Conservation (phyloP, 306 rosid species). For the Gillenia trifoliata region DNA sequence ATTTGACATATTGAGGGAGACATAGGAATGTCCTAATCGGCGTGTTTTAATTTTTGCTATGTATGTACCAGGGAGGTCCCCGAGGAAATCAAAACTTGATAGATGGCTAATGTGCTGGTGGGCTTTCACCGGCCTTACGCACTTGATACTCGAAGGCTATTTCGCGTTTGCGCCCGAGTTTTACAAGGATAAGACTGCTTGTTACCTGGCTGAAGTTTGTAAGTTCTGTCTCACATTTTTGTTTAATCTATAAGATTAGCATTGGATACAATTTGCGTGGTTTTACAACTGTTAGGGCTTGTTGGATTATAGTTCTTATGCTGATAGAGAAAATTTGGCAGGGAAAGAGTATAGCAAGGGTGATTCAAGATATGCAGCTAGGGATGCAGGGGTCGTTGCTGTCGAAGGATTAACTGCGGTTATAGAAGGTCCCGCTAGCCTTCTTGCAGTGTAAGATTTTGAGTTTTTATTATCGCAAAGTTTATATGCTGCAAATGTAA, state of each 20-base stretch:
- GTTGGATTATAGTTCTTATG: constrained; percentile 3
- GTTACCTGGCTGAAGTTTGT: constrained; percentile 87
- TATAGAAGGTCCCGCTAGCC: constrained; percentile 82
- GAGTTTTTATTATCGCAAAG: neutral
- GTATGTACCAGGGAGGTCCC: constrained; percentile 42
- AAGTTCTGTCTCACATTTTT: constrained; percentile 29
- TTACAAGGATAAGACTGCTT: constrained; percentile 65
- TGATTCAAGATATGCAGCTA: constrained; percentile 81
- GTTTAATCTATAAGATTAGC: neutral
- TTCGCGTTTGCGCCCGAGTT: constrained; percentile 79
- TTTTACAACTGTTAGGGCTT: neutral
- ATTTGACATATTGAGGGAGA: neutral
- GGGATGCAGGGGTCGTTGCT: constrained; percentile 65
- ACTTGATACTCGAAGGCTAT: constrained; percentile 70
- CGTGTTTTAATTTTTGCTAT: neutral
- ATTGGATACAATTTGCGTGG: neutral
- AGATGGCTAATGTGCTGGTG: constrained; percentile 94
- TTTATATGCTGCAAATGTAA: neutral
- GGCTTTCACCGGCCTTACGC: constrained; percentile 92
- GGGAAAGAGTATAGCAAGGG: constrained; percentile 99
- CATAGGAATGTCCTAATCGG: constrained; percentile 4
- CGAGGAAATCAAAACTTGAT: constrained; percentile 54
- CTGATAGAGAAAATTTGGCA: constrained; percentile 21
- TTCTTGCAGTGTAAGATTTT: constrained; percentile 72
- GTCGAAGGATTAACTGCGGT: constrained; percentile 75